A percentile compares a stretch with the other conserved stretches of the same genome.
These are phyloP conservation scores for Pestalotiopsis fici DNA, from an alignment of 2,329 filamentous ascomycete species.

Conservation along the genomic window DNA sequence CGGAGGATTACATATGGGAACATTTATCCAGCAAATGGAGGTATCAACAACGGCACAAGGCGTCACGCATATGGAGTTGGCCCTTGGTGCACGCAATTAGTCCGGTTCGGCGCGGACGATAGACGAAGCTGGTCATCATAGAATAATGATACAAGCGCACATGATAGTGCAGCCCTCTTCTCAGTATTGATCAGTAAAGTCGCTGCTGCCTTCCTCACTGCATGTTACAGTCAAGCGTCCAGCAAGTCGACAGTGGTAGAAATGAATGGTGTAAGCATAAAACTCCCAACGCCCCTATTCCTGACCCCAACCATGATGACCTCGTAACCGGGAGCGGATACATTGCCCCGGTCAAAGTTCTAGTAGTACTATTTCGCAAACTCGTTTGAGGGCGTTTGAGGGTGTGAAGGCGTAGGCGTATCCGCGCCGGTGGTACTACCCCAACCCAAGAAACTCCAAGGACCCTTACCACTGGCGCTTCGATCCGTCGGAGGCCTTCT, in stretches of 20 bases:
- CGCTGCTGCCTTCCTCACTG: not conserved
- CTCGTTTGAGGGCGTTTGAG: constrained; percentile 22
- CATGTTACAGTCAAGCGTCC: not conserved
- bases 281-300: not conserved
- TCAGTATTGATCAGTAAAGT: not conserved
- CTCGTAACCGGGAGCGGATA: not conserved
- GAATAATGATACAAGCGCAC: constrained; percentile 19
- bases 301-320: not conserved
- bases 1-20: not conserved
- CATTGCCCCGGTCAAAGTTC: not conserved
- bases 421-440: constrained; percentile 19
- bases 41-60: not conserved
- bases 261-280: not conserved
- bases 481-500: constrained; percentile 16
- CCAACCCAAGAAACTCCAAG: constrained; percentile 29
- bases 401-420: constrained; percentile 6
- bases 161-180: not conserved
- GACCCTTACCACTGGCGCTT: constrained; percentile 13
- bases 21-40: not conserved
- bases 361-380: constrained; percentile 20
- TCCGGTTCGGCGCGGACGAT: not conserved
- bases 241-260: not conserved
- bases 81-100: not conserved
- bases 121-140: constrained; percentile 9
- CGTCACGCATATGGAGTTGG: not conserved